A percentile compares a stretch with the other conserved stretches of the same genome.
phyloP scores from a whole-genome alignment of 306 rosid species.

The Rosa persica region DNA sequence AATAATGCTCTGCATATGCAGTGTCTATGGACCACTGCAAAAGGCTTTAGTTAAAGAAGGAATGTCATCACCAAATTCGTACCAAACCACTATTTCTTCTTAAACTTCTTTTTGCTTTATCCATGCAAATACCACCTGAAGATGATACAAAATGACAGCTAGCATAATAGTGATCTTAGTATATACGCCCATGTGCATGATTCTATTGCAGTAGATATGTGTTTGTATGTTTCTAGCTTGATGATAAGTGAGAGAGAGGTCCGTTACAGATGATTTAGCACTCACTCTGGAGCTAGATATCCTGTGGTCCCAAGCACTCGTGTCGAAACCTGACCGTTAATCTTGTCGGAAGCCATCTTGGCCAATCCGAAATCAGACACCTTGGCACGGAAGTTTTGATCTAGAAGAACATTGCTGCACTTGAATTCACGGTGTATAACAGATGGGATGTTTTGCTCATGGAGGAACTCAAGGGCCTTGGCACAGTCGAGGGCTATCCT shows the following conservation, averaged over 20 bases:
- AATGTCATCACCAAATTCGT: neutral
- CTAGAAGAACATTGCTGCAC: slow-evolving; percentile 64
- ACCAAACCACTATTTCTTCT: slow-evolving; percentile 3
- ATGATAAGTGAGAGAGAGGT: slow-evolving; percentile 26
- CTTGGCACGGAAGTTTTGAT: slow-evolving; percentile 79
- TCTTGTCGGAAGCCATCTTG: slow-evolving; percentile 81
- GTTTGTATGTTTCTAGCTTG: slow-evolving; percentile 12
- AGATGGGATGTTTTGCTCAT: slow-evolving; percentile 71
- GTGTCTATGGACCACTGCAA: neutral
- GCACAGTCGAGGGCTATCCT: slow-evolving; percentile 98
- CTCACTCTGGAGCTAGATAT: slow-evolving; percentile 99
- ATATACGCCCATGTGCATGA: slow-evolving; percentile 45
- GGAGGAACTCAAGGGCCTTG: slow-evolving; percentile 80
- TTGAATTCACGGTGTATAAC: slow-evolving; percentile 94
- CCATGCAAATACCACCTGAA: slow-evolving; percentile 8
- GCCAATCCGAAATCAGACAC: slow-evolving; percentile 88
- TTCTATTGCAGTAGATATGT: slow-evolving; percentile 31
- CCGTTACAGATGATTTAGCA: slow-evolving; percentile 30
- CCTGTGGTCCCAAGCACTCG: slow-evolving; percentile 93
- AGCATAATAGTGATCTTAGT: slow-evolving; percentile 40
- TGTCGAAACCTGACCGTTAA: slow-evolving; percentile 82
- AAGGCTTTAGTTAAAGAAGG: neutral
- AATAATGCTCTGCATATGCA: neutral
- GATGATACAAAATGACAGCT: slow-evolving; percentile 38
- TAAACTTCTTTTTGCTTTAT: neutral